These are phyloP conservation scores for Ogataea paraovalis DNA, from an alignment of 805 yeast species.

Conservation along the genomic window DNA sequence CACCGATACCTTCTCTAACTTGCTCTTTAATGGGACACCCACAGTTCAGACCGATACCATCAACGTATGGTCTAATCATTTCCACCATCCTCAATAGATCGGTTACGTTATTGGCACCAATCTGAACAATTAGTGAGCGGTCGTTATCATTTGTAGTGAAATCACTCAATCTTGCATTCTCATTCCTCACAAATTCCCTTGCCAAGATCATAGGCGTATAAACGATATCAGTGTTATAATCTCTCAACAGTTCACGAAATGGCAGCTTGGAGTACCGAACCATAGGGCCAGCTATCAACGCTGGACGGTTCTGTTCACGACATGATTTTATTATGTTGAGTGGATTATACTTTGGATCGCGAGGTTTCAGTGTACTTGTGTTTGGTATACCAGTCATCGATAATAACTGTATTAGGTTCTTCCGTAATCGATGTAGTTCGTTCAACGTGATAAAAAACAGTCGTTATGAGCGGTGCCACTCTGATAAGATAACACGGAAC, in stretches of 20 bases:
- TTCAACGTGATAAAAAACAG: not conserved
- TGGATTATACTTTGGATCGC: constrained; percentile 50
- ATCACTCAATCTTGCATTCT: constrained; percentile 75
- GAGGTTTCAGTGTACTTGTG: constrained; percentile 15
- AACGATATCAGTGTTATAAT: constrained; percentile 73
- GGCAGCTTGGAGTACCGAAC: constrained; percentile 94
- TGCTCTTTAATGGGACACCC: constrained; percentile 98
- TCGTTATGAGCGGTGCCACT: too few species aligned
- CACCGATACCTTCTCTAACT: constrained; percentile 93
- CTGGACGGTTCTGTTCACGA: constrained; percentile 48
- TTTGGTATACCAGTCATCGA: constrained; percentile 11
- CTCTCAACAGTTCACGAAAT: constrained; percentile 74
- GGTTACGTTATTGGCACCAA: constrained; percentile 80
- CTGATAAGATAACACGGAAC: not conserved
- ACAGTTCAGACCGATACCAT: constrained; percentile 92
- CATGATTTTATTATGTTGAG: constrained; percentile 46
- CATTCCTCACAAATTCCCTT: constrained; percentile 85
- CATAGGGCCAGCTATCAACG: constrained; percentile 87
- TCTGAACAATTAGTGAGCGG: constrained; percentile 76
- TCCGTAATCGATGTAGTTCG: not conserved
- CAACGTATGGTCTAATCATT: constrained; percentile 86
- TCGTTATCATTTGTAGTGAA: constrained; percentile 76
- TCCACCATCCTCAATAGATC: constrained; percentile 81
- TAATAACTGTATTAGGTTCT: not conserved
- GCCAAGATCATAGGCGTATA: constrained; percentile 97